Percentiles rank a stretch among this genome's conserved stretches.
Evolutionary conservation across 2,329 filamentous ascomycete species (phyloP).

Genomic region (Fusarium nanum): DNA sequence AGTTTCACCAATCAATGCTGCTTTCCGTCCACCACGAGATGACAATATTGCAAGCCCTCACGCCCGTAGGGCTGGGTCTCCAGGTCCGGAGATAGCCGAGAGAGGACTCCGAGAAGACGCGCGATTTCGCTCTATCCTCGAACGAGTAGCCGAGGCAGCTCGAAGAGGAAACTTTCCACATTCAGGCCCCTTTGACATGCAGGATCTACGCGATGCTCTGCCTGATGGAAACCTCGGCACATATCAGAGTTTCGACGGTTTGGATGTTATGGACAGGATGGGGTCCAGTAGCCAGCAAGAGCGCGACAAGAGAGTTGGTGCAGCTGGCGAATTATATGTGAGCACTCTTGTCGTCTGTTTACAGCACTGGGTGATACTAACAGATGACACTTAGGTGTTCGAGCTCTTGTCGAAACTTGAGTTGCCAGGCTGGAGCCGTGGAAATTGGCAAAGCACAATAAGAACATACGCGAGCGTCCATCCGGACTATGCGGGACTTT

Average conservation of each 20-base stretch:
- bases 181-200: slow-evolving; percentile 23
- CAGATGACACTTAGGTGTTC: slow-evolving; percentile 18
- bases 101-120: slow-evolving; percentile 13
- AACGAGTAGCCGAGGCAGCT: slow-evolving; percentile 22
- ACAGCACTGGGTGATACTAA: neutral
- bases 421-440: slow-evolving; percentile 13
- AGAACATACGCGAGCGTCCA: slow-evolving; percentile 17
- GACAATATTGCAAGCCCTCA: too few relatives aligned
- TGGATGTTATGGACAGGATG: slow-evolving; percentile 24
- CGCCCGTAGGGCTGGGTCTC: too few relatives aligned
- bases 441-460: slow-evolving; percentile 36
- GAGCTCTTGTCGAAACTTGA: slow-evolving; percentile 32
- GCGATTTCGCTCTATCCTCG: slow-evolving; percentile 14
- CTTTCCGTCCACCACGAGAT: too few relatives aligned
- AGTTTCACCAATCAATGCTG: too few relatives aligned
- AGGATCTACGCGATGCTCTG: slow-evolving; percentile 11
- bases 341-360: neutral
- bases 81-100: too few relatives aligned
- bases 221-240: neutral
- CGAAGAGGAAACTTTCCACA: slow-evolving; percentile 23
- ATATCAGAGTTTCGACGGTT: slow-evolving; percentile 28
- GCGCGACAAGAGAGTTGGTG: slow-evolving; percentile 42
- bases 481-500: slow-evolving; percentile 14
- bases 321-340: slow-evolving; percentile 43
- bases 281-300: slow-evolving; percentile 35